These are phyloP conservation scores for Cornus florida DNA, from an alignment of 148 eudicot genomes.

Conservation along the genomic window DNA sequence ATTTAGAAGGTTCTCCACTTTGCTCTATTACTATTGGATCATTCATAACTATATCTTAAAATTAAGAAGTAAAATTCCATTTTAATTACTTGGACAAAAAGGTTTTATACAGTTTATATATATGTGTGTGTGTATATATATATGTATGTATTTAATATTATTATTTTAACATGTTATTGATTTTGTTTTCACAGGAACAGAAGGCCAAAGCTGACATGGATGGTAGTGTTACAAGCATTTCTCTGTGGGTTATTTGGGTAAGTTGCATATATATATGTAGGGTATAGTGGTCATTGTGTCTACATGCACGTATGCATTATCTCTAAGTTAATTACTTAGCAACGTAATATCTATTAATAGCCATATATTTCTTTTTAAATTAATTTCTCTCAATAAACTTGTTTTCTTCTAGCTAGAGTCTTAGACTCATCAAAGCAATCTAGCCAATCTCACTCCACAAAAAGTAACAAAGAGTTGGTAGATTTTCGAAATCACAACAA, in stretches of 20 bases:
- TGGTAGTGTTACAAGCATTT: constrained; percentile 51
- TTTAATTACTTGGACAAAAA: too few species aligned
- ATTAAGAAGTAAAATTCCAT: too few species aligned
- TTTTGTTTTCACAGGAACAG: constrained; percentile 37
- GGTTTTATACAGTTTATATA: not conserved
- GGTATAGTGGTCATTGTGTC: not conserved
- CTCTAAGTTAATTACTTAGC: not conserved
- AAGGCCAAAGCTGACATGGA: constrained; percentile 64
- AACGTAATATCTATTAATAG: not conserved
- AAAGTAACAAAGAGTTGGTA: too few species aligned
- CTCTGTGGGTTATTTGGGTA: constrained; percentile 64
- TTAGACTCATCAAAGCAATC: not conserved
- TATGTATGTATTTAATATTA: not conserved
- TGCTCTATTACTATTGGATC: too few species aligned
- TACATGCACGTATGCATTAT: not conserved
- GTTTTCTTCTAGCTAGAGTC: not conserved
- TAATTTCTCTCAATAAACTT: not conserved
- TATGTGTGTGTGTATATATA: not conserved
- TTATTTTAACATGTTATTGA: not conserved
- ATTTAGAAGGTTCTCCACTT: too few species aligned
- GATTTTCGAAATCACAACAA: not conserved
- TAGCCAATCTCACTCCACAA: too few species aligned
- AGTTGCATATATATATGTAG: not conserved
- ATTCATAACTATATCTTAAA: too few species aligned
- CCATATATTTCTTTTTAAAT: not conserved